These are phyloP conservation scores for Eimeria praecox DNA, from an alignment of 169 alveolate species.

Conservation along the genomic window DNA sequence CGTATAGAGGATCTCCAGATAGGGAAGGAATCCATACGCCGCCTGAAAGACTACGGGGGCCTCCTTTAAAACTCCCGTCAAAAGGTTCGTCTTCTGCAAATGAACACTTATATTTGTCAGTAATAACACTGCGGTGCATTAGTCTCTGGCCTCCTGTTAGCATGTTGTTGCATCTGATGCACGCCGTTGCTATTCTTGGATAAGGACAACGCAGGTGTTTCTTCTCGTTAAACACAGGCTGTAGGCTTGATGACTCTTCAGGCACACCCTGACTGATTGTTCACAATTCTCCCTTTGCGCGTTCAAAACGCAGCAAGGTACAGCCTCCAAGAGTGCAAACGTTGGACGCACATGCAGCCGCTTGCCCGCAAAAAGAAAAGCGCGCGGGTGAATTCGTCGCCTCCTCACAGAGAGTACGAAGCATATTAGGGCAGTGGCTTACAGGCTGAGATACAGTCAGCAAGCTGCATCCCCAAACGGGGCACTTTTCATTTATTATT, in stretches of 20 bases:
- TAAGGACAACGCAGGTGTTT: neutral
- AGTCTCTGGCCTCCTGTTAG: neutral
- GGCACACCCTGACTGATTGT: neutral
- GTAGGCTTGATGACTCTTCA: neutral
- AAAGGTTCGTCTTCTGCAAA: neutral
- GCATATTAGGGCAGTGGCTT: neutral
- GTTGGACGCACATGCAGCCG: neutral
- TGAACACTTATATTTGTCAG: neutral
- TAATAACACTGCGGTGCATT: neutral
- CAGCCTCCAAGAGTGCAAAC: neutral
- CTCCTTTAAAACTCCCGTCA: neutral
- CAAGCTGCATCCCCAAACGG: neutral
- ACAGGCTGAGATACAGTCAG: neutral
- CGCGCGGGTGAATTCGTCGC: neutral
- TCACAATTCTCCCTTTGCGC: neutral
- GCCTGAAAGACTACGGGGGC: neutral
- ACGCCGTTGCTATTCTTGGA: neutral
- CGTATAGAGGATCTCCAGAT: neutral
- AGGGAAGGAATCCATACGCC: neutral
- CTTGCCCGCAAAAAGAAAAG: neutral
- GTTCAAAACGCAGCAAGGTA: neutral
- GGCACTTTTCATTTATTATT: neutral
- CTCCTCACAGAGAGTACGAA: neutral
- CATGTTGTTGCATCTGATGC: neutral
- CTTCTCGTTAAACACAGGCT: neutral